phyloP scores from a whole-genome alignment of 768 basidiomycete genomes.

The Porphyrellus cyaneotinctus region DNA sequence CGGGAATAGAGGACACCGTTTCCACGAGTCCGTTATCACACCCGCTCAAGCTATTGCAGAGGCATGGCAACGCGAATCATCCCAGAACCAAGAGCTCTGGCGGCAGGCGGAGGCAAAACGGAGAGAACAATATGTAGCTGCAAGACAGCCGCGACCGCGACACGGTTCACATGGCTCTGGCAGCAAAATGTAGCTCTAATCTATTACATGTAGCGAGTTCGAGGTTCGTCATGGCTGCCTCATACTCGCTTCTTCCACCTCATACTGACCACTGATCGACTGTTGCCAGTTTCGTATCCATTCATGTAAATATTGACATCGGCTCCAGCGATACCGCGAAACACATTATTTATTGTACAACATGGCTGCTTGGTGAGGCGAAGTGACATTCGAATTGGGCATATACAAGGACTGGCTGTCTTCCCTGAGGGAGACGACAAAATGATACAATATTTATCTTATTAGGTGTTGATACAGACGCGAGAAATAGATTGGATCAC shows the following conservation, averaged over 20 bases:
- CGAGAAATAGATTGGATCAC: constrained; percentile 24
- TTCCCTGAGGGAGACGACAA: constrained; percentile 8
- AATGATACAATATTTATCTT: constrained; percentile 24
- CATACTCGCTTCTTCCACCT: not conserved
- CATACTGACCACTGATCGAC: constrained; percentile 3
- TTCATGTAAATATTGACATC: constrained; percentile 30
- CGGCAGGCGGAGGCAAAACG: constrained; percentile 48
- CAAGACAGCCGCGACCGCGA: constrained; percentile 34
- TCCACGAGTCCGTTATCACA: constrained; percentile 33
- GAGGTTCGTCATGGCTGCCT: constrained; percentile 11
- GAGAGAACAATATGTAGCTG: constrained; percentile 41
- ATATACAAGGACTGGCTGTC: constrained; percentile 9
- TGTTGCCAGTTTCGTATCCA: constrained; percentile 27
- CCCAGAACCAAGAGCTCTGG: constrained; percentile 59
- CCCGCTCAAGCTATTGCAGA: constrained; percentile 64
- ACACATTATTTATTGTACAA: constrained; percentile 23
- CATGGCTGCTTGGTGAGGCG: constrained; percentile 9
- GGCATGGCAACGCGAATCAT: constrained; percentile 62
- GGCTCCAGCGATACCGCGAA: constrained; percentile 19
- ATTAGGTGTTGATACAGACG: constrained; percentile 19
- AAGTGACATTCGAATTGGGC: constrained; percentile 12
- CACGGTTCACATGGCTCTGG: constrained; percentile 30
- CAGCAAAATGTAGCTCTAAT: constrained; percentile 49
- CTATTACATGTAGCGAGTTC: constrained; percentile 13
- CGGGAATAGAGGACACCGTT: constrained; percentile 26